These are phyloP conservation scores for Pseudopithomyces chartarum DNA, from an alignment of 2,329 filamentous ascomycete species.

Conservation along the genomic window DNA sequence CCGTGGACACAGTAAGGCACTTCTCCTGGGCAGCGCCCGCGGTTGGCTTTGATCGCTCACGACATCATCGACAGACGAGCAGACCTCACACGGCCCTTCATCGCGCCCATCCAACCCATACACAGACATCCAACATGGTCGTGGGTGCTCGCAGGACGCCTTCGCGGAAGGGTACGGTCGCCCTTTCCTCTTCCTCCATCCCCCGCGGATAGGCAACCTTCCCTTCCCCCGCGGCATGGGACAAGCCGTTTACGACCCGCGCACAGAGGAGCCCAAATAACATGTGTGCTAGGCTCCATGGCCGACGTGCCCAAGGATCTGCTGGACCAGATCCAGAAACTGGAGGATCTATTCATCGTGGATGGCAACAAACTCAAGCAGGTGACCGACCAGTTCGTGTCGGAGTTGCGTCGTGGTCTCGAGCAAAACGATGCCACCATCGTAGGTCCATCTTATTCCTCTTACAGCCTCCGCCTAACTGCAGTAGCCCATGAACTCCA, in stretches of 20 bases:
- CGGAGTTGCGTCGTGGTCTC: constrained; percentile 85
- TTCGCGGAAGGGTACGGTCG: constrained; percentile 73
- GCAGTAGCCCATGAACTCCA: constrained; percentile 90
- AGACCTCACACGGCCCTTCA: background rate
- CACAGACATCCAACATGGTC: constrained; percentile 60
- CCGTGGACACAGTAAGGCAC: background rate
- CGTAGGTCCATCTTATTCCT: constrained; percentile 61
- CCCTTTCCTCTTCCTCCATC: constrained; percentile 8
- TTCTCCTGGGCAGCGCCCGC: background rate
- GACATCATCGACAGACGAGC: constrained; percentile 1
- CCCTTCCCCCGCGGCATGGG: background rate
- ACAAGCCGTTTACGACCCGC: background rate
- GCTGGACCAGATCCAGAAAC: constrained; percentile 75
- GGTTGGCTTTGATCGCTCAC: constrained; percentile 1
- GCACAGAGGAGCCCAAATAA: constrained; percentile 22
- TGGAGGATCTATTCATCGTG: constrained; percentile 85
- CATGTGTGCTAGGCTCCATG: constrained; percentile 72
- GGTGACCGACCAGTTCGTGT: constrained; percentile 87
- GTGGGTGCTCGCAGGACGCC: constrained; percentile 68
- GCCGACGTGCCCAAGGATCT: constrained; percentile 88
- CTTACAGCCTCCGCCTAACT: constrained; percentile 2
- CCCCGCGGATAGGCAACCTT: background rate
- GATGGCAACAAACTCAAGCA: constrained; percentile 80
- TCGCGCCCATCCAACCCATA: background rate
- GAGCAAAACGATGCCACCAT: constrained; percentile 90